A percentile compares a stretch with the other conserved stretches of the same genome.
Conservation (phyloP, 257 asterid genomes). For the Jasminum sambac region DNA sequence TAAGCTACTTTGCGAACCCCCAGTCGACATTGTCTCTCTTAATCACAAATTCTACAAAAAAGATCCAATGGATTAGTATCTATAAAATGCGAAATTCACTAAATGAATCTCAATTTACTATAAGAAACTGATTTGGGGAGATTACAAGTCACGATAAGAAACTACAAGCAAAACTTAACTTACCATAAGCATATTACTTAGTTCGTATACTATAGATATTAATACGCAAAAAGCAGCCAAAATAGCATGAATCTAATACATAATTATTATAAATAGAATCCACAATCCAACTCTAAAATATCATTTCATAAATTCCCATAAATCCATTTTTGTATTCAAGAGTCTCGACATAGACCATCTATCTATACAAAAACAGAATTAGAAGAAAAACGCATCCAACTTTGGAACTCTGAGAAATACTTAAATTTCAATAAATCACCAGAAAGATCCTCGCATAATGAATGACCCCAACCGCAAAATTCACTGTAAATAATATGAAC, state of each 20-base stretch:
- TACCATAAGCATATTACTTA: slow-evolving; percentile 15
- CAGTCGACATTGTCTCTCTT: slow-evolving; percentile 70
- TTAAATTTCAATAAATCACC: slow-evolving; percentile 8
- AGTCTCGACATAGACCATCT: slow-evolving; percentile 10
- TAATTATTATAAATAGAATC: slow-evolving; percentile 14
- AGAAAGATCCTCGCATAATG: not conserved
- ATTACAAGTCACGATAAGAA: slow-evolving; percentile 18
- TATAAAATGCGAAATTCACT: slow-evolving; percentile 23
- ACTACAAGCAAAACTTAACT: slow-evolving; percentile 21
- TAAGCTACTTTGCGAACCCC: slow-evolving; percentile 81
- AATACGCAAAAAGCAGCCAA: slow-evolving; percentile 4
- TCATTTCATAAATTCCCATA: slow-evolving; percentile 20
- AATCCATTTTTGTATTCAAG: slow-evolving; percentile 23
- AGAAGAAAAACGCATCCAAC: not conserved
- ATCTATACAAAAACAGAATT: slow-evolving; percentile 11
- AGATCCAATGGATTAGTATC: slow-evolving; percentile 17
- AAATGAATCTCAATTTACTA: slow-evolving; percentile 25
- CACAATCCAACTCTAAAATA: slow-evolving; percentile 21
- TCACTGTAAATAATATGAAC: slow-evolving; percentile 18
- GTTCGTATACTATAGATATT: slow-evolving; percentile 3
- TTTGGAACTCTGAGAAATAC: not conserved
- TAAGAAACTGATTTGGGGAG: not conserved
- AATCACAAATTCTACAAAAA: slow-evolving; percentile 32
- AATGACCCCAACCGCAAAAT: slow-evolving; percentile 20
- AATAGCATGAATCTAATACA: not conserved